Evolutionary conservation across 306 rosid genomes (phyloP).

Genomic region (Cajanus cajan): DNA sequence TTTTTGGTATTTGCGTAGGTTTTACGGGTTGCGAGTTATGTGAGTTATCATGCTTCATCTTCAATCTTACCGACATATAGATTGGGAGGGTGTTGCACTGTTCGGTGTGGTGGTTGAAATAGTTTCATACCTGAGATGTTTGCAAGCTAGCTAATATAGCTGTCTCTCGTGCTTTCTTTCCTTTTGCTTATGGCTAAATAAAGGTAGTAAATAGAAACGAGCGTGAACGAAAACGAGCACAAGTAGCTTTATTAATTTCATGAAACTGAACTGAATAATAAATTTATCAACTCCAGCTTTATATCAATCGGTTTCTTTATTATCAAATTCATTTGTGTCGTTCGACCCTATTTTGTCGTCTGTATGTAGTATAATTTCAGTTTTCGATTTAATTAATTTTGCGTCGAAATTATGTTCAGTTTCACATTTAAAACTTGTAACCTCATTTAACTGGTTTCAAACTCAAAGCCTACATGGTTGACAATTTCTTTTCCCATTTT

Average conservation of each 20-base stretch:
- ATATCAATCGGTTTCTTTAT: background rate
- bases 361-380: background rate
- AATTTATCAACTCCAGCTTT: background rate
- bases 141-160: background rate
- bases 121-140: slow-evolving; percentile 8
- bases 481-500: no score
- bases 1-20: slow-evolving; percentile 4
- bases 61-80: slow-evolving; percentile 33
- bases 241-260: background rate
- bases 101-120: slow-evolving; percentile 32
- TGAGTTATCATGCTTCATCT: slow-evolving; percentile 2
- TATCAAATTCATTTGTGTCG: background rate
- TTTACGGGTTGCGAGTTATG: background rate
- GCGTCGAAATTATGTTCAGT: background rate
- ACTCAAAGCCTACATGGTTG: no score
- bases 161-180: background rate
- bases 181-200: background rate
- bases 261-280: background rate
- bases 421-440: no score
- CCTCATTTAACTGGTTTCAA: no score
- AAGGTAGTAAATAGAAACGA: background rate
- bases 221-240: background rate
- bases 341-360: background rate
- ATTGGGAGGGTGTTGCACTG: slow-evolving; percentile 30
- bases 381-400: background rate